A percentile compares a stretch with the other conserved stretches of the same genome.
Conservation (phyloP, 1,284 basidiomycete genomes). For the Apiotrichum porosum region DNA sequence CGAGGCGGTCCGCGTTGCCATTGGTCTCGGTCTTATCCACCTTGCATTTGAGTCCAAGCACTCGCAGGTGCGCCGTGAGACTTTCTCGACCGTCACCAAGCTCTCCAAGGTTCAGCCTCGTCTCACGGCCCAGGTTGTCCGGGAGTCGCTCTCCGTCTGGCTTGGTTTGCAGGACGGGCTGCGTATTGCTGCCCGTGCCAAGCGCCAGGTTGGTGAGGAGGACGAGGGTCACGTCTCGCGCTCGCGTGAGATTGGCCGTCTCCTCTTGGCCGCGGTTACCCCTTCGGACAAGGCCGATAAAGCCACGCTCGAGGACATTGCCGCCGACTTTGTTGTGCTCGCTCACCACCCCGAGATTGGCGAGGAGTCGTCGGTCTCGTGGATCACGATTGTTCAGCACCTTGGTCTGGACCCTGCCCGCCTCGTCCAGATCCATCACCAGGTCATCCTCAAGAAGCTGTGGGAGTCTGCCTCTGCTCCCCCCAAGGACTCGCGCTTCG, state of each 20-base stretch:
- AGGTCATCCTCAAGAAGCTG: constrained; percentile 35
- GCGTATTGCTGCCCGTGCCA: constrained; percentile 18
- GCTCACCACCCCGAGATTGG: constrained; percentile 71
- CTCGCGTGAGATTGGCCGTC: constrained; percentile 37
- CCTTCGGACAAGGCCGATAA: constrained; percentile 19
- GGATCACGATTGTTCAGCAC: constrained; percentile 76
- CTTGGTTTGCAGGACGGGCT: constrained; percentile 30
- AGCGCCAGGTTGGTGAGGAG: constrained; percentile 23
- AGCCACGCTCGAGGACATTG: constrained; percentile 28
- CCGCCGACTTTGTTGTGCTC: constrained; percentile 59
- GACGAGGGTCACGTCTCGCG: constrained; percentile 27
- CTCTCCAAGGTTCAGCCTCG: constrained; percentile 47
- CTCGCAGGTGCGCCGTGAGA: constrained; percentile 55
- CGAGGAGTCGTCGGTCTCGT: constrained; percentile 60
- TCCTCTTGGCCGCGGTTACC: constrained; percentile 21
- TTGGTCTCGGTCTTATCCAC: constrained; percentile 65
- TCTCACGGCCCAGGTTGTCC: constrained; percentile 55
- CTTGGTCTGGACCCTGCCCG: constrained; percentile 64
- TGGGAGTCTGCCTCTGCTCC: constrained; percentile 26
- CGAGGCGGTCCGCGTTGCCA: constrained; percentile 56
- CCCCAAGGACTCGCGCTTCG: constrained; percentile 22
- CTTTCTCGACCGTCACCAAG: constrained; percentile 52
- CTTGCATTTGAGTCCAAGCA: constrained; percentile 60
- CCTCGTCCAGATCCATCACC: constrained; percentile 31
- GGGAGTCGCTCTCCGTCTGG: constrained; percentile 55